Evolutionary conservation across 108 stramenopile genomes (phyloP), one percentile per base, ranked within the genome.

Genomic region (Cylindrotheca closterium): DNA sequence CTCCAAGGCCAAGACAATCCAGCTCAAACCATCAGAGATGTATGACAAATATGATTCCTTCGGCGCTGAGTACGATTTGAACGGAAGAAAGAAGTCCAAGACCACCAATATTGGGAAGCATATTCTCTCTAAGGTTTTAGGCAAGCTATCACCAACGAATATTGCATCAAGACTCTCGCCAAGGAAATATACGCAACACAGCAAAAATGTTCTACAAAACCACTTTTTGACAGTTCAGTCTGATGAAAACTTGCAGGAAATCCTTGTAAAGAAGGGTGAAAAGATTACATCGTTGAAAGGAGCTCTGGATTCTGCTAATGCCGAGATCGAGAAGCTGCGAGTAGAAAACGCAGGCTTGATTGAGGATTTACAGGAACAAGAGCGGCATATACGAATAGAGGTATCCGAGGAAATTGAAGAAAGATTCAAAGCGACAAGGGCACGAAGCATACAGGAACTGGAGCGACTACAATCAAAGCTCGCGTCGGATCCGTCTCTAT

Each of bases 361-460:
- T 10, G 71, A 80, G 45, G 79, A 93, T 42, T 62, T 89, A 31
- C 65, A 66, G 3, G 46, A 70, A 12, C 60, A 77, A 47, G 93
- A 94, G 60, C 69, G 59, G 8, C 71, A 84, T 24, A 73, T 91
- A 30, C 83, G 93, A 21, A 51, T 67, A 27, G 93, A 94, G 70
- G 89, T 94, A 3, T 82, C 86, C 5, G 83, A 81, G 25, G 83
- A 84, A 65, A 91, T 91, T 84, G 83, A 82, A 30, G 77, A 80
- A 28, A 79, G 85, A 21, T 51, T 89, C 27, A 47, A 71, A 49
- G 75, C 77, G 17, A 87, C 74, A 58, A 74, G 80, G 33, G 71
- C 80, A 55, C 65, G 82, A 60, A 84, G 87, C 55, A 74, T 84
- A 18, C 60, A 75, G 12, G 80, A 77, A 46, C 80, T 89, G 51